Evolutionary conservation across 2,329 filamentous ascomycete genomes (phyloP), one percentile per base, ranked within the genome.

Genomic region (Fusarium sp.): DNA sequence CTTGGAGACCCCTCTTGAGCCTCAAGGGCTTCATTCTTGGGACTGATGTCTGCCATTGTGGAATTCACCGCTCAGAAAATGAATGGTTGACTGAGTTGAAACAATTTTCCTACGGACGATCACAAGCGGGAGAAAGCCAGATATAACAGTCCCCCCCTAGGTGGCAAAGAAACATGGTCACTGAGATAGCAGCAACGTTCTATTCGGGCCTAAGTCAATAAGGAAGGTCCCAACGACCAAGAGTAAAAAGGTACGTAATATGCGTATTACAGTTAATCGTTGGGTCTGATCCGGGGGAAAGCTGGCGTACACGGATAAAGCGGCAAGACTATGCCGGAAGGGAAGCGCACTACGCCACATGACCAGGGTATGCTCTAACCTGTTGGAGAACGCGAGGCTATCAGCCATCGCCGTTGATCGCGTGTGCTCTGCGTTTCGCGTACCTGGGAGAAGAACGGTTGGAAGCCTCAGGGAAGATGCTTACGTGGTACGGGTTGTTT

Each of bases 11-110:
- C 54, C 27, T 67, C 66, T 34, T 74, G 64, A 42, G 67, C 64
- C 61, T 69, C 70, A 8, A 67, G 62, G 52, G 74, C 66, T 59
- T 77, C 69, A 18, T 34, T 54, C 56, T 78, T 78, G 24, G 58
- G 31, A 2, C 52, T 59, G 2, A 72, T 67, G 52, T 78, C 76
- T n/a, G 59, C 74, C 76, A 78, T 78, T 57, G 54, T 62, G 24
- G 59, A 66, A 13, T 47, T n/a, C 4, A 20, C 16, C 10, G 10
- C 27, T 62, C 18, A 4, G 11, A 6, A 22, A 14, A 24, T n/a
- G 31, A 45, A 45, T 4, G 40, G 24, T 34, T 22, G 22, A n/a
- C 38, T 34, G 37, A 20, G 4, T 54, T 11, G 31, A 61, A n/a
- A 27, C 34, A 63, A 8, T 24, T 47, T 60, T 60, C 34, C 27